A percentile compares a stretch with the other conserved stretches of the same genome.
Evolutionary conservation across 2,329 filamentous ascomycete species (phyloP).

Genomic region (Neonectria sp.): DNA sequence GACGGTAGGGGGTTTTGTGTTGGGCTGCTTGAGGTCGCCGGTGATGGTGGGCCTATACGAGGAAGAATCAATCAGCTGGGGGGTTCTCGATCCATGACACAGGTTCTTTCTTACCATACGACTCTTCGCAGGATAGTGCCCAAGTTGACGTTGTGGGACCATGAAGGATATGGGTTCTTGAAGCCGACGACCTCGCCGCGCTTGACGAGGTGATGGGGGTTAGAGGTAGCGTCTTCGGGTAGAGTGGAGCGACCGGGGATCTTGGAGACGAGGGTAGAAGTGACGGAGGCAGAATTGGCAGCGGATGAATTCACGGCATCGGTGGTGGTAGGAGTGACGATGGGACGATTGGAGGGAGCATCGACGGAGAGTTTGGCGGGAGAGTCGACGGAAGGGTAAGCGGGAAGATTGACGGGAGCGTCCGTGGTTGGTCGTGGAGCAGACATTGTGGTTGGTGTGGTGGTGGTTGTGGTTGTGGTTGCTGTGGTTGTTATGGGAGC

Average conservation of each 20-base stretch:
- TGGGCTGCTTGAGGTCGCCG: constrained; percentile 63
- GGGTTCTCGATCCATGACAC: too few relatives aligned
- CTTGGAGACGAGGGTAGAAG: constrained; percentile 50
- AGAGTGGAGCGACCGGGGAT: constrained; percentile 52
- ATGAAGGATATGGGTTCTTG: constrained; percentile 68
- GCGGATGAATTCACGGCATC: constrained; percentile 19
- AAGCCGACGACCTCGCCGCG: constrained; percentile 61
- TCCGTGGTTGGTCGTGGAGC: constrained; percentile 17
- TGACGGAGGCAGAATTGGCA: constrained; percentile 38
- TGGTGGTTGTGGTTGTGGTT: constrained; percentile 14
- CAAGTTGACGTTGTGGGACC: constrained; percentile 41
- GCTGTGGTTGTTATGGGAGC: constrained; percentile 7
- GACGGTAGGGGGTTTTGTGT: constrained; percentile 77
- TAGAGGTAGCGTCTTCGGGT: constrained; percentile 60
- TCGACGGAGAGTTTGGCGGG: constrained; percentile 14
- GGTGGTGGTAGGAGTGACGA: constrained; percentile 1
- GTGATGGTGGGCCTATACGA: constrained; percentile 54
- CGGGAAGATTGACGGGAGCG: constrained; percentile 4
- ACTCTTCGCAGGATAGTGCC: constrained; percentile 50
- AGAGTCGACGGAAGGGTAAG: constrained; percentile 4
- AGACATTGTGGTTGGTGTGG: constrained; percentile 21
- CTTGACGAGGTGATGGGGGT: constrained; percentile 64
- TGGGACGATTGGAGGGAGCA: constrained; percentile 4
- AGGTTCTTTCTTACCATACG: constrained; percentile 50
- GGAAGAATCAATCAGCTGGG: constrained; percentile 26